Conservation (phyloP, 805 yeast species). For the Maudiozyma serrabonitensis region DNA sequence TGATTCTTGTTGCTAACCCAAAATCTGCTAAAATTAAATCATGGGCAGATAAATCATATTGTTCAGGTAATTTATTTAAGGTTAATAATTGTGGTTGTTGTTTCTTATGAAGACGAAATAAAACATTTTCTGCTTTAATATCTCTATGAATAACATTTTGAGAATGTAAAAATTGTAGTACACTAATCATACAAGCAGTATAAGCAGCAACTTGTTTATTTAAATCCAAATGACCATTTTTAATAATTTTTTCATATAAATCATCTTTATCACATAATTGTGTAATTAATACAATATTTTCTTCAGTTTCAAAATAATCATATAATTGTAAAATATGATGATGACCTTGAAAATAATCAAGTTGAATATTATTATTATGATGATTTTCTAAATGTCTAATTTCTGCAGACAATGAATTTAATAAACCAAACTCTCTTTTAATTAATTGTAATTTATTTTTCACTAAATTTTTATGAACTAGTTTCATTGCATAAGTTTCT, state of each 20-base stretch:
- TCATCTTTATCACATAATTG: slow-evolving; percentile 64
- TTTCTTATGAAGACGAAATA: slow-evolving; percentile 32
- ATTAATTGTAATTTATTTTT: slow-evolving; percentile 31
- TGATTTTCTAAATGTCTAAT: slow-evolving; percentile 28
- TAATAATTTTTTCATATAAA: slow-evolving; percentile 48
- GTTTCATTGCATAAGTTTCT: slow-evolving; percentile 40
- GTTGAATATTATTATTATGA: background rate
- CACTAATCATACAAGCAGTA: slow-evolving; percentile 41
- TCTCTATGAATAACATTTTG: slow-evolving; percentile 62
- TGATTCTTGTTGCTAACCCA: slow-evolving; percentile 49
- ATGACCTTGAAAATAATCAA: slow-evolving; percentile 26
- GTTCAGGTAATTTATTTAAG: slow-evolving; percentile 17
- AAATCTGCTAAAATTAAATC: slow-evolving; percentile 35
- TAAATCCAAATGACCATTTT: slow-evolving; percentile 34
- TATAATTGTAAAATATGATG: slow-evolving; percentile 49
- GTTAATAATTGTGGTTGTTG: background rate
- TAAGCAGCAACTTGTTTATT: slow-evolving; percentile 43
- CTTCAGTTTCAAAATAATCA: slow-evolving; percentile 62
- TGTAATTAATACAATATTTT: slow-evolving; percentile 47
- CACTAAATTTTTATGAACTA: slow-evolving; percentile 23
- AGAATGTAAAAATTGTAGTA: slow-evolving; percentile 47
- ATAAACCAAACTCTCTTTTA: slow-evolving; percentile 51
- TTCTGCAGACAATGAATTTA: slow-evolving; percentile 24
- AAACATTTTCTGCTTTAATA: slow-evolving; percentile 60
- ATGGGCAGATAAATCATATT: slow-evolving; percentile 24